These are phyloP conservation scores for Penicillium sp. DNA, from an alignment of 2,329 filamentous ascomycete species.

Conservation along the genomic window DNA sequence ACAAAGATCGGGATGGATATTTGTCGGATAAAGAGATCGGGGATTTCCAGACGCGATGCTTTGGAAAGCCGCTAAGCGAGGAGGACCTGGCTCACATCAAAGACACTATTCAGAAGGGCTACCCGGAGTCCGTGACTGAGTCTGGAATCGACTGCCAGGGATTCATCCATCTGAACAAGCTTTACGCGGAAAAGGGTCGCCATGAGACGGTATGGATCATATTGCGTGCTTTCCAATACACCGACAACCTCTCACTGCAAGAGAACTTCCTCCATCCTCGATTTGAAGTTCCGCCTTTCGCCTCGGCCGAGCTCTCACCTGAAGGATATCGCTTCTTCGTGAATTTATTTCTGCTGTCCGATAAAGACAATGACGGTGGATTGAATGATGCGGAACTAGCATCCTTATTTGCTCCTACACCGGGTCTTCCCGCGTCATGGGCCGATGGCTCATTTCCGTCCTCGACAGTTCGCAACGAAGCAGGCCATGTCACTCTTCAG, in stretches of 20 bases:
- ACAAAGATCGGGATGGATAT: slow-evolving; percentile 93
- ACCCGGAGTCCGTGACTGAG: slow-evolving; percentile 64
- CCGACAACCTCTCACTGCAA: slow-evolving; percentile 88
- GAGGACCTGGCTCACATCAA: slow-evolving; percentile 93
- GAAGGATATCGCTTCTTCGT: slow-evolving; percentile 97
- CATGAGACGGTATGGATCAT: slow-evolving; percentile 99
- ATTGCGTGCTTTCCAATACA: slow-evolving; percentile 91
- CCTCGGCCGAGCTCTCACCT: slow-evolving; percentile 91
- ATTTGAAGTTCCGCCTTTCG: slow-evolving; percentile 89
- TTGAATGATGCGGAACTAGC: slow-evolving; percentile 83
- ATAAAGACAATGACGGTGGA: slow-evolving; percentile 96
- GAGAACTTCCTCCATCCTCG: slow-evolving; percentile 91
- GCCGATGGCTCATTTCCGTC: slow-evolving; percentile 85
- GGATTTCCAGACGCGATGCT: slow-evolving; percentile 88
- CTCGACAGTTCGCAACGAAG: slow-evolving; percentile 92
- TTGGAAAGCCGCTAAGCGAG: slow-evolving; percentile 79
- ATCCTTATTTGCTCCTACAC: slow-evolving; percentile 89
- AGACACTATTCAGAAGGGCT: slow-evolving; percentile 72
- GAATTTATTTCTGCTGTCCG: slow-evolving; percentile 90
- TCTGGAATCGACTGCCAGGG: slow-evolving; percentile 79
- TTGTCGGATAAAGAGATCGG: slow-evolving; percentile 88
- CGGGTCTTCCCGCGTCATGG: slow-evolving; percentile 86
- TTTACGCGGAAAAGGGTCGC: slow-evolving; percentile 95
- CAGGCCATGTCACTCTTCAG: slow-evolving; percentile 91
- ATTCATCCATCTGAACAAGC: slow-evolving; percentile 88